These are phyloP conservation scores for Monascus ruber DNA, from an alignment of 2,329 filamentous ascomycete genomes.

Conservation along the genomic window DNA sequence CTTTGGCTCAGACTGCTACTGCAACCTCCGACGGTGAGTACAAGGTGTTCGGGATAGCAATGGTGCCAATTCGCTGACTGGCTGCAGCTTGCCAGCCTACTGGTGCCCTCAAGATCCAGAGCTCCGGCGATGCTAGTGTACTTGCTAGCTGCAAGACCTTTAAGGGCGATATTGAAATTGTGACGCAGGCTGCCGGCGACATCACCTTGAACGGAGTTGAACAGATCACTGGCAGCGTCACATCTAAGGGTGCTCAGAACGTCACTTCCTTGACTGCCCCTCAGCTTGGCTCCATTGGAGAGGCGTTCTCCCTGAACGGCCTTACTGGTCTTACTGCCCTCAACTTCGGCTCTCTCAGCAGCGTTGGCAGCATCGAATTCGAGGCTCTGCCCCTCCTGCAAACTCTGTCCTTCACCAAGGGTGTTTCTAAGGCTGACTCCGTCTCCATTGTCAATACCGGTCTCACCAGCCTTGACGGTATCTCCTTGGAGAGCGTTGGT, in stretches of 20 bases:
- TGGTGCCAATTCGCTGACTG: constrained; percentile 1
- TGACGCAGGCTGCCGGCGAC: constrained; percentile 41
- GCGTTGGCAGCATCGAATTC: constrained; percentile 59
- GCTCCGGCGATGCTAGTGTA: constrained; percentile 53
- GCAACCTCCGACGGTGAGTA: constrained; percentile 11
- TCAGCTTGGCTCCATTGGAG: constrained; percentile 54
- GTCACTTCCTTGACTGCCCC: constrained; percentile 53
- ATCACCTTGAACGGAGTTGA: constrained; percentile 53
- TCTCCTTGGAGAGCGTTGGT: constrained; percentile 64
- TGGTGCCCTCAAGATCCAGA: constrained; percentile 38
- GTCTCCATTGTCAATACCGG: constrained; percentile 79
- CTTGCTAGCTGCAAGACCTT: constrained; percentile 57
- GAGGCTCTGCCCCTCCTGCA: constrained; percentile 57
- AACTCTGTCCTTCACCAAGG: constrained; percentile 47
- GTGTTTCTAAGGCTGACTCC: constrained; percentile 55
- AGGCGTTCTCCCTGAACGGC: constrained; percentile 57
- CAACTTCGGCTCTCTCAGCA: constrained; percentile 52
- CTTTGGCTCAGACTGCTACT: constrained; percentile 31
- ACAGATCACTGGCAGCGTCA: constrained; percentile 48
- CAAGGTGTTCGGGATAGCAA: constrained; percentile 3
- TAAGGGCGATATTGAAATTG: constrained; percentile 57
- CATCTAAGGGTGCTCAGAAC: constrained; percentile 42
- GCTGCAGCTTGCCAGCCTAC: not conserved
- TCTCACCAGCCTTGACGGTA: constrained; percentile 64
- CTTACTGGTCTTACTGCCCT: constrained; percentile 60